Evolutionary conservation across 345 rosid genomes (phyloP), one percentile per base, ranked within the genome.

Genomic region (Acer yangbiense): DNA sequence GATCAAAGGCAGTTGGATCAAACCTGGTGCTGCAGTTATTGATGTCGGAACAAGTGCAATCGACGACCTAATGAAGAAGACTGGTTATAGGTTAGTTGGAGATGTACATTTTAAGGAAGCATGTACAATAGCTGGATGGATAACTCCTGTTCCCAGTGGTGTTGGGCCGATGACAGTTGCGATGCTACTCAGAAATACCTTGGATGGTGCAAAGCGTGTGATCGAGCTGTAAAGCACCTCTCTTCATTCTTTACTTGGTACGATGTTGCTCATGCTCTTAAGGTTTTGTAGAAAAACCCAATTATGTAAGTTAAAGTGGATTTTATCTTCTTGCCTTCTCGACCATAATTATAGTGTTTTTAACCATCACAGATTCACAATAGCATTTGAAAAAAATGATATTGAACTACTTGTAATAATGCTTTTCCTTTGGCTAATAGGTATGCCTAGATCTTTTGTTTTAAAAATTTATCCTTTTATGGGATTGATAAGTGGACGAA

Each of bases 91-190:
- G 83, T 81, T 95, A 83, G 98, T 93, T n/a, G 98, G 98, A 80
- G 98, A 95, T 78, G 98, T 93, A 44, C 90, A 95, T 87, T 95
- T 75, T 60, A 25, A 81, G 27, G 98, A 90, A 84, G 98, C 93
- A 6, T 87, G 89, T 73, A 85, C 87, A 76, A 90, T 92, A 68
- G 98, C 98, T 2, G 98, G 98, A 52, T 88, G 82, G 77, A 83
- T 95, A 70, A 93, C 97, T 25, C 98, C 98, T 5, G 98, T 95
- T 64, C 98, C 98, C 0, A 98, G 98, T 62, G 98, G 98, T 61
- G 97, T 95, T 1, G 98, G 97, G 54, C 98, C 98, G 12, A 95
- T 95, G 97, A 95, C 97, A 1, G 98, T 95, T 10, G 93, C 97
- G 3, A 93, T 95, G 98, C 92, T 95, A 68, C 91, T 95, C 70